Base-by-base conservation (phyloP, 2,329 filamentous ascomycete genomes). In the Diaporthe citriasiana region DNA sequence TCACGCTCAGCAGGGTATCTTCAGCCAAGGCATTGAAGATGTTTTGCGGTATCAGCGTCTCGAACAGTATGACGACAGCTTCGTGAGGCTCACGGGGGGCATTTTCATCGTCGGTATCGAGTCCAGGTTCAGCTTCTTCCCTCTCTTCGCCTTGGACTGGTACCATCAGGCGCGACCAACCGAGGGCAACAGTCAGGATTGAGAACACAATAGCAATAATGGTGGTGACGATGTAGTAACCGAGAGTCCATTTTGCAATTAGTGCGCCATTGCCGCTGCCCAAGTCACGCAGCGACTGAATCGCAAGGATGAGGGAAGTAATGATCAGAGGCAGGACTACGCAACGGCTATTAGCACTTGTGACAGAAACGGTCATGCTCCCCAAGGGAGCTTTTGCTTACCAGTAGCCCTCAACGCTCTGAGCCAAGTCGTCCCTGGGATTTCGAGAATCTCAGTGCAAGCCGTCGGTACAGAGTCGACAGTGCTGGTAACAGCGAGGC, bases 301-400 rank as follows among this genome's bases (percentile, higher is more conserved):
- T 81, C 7, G 87, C 85, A 25, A 89, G 81, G 60, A 89, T 85
- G 82, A 89, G 88, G 33, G 87, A 87, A 10, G 83, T 85, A 35
- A 89, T 81, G 55, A 89, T 89, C 71, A 89, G 79, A 2, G 87
- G 87, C 1, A 89, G 81, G 0, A 89, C 87, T 87, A 6, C 22
- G 22, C 7, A 17, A 3, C n/a, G 45, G 12, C n/a, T 35, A 22
- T 50, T 15, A 27, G 55, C 38, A 25, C 59, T 13, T 38, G 13
- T 47, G 55, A 33, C 12, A 42, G 6, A 22, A 3, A 15, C 33
- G 66, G 3, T 15, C 45, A 25, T 17, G 22, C 4, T 27, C 4
- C 6, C 6, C 2, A 19, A 12, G 10, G 17, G n/a, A 15, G 22
- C 5, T 8, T 3, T 0, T 6, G 82, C 84, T 75, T 78, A 86